Conservation (phyloP, 2,329 filamentous ascomycete species). For the Pseudogymnoascus sp. region DNA sequence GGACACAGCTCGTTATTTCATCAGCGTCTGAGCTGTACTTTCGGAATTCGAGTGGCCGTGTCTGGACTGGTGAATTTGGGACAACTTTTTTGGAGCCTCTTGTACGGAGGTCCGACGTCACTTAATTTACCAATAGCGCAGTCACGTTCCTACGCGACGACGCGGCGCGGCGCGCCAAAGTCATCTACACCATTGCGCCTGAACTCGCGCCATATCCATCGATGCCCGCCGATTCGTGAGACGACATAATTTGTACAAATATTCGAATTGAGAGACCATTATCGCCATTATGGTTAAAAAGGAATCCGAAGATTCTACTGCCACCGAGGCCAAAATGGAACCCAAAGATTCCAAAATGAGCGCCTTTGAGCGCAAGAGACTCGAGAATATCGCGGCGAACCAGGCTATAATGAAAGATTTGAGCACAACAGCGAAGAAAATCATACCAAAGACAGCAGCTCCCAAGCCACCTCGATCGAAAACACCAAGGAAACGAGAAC, state of each 20-base stretch:
- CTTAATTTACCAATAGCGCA: background rate
- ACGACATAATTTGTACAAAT: background rate
- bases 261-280: background rate
- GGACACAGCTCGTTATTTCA: background rate
- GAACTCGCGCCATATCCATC: background rate
- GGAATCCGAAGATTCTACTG: background rate
- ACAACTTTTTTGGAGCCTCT: constrained; percentile 8
- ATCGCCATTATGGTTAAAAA: background rate
- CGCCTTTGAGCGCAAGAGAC: constrained; percentile 77
- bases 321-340: constrained; percentile 40
- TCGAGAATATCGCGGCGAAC: constrained; percentile 82
- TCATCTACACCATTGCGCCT: background rate
- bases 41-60: background rate
- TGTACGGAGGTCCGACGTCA: background rate
- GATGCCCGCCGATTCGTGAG: background rate
- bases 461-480: constrained; percentile 40
- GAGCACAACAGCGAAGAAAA: constrained; percentile 62
- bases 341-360: constrained; percentile 54
- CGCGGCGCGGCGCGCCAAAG: background rate
- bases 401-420: constrained; percentile 76
- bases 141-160: constrained; percentile 9
- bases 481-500: constrained; percentile 31
- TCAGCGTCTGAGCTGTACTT: background rate
- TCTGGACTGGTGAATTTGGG: background rate
- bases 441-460: constrained; percentile 50